phyloP scores from a whole-genome alignment of 768 basidiomycete species.

The Phaffia tasmanica region DNA sequence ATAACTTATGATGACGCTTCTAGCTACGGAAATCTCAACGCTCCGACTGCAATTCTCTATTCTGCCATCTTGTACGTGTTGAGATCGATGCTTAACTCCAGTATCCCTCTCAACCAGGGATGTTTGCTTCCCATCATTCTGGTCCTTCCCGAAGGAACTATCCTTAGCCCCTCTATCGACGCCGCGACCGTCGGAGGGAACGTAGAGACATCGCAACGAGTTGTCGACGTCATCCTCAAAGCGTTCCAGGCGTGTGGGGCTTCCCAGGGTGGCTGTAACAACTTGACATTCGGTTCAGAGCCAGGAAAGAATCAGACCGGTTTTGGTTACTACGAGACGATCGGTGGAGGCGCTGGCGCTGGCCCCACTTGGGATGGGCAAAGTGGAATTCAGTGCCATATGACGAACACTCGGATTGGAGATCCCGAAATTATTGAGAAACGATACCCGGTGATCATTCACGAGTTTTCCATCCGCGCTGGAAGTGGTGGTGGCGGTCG shows the following conservation, averaged over 20 bases:
- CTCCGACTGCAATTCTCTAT: constrained; percentile 26
- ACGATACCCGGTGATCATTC: constrained; percentile 30
- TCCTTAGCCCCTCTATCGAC: constrained; percentile 26
- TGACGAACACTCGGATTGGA: constrained; percentile 27
- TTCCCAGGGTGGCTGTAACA: constrained; percentile 29
- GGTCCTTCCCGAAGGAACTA: constrained; percentile 26
- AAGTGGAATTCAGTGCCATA: constrained; percentile 18
- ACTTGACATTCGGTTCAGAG: constrained; percentile 28
- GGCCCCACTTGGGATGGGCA: constrained; percentile 28
- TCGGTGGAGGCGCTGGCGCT: constrained; percentile 29
- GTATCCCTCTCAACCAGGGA: constrained; percentile 23
- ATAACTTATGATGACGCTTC: too few relatives aligned
- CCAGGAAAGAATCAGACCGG: constrained; percentile 26
- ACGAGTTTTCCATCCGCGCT: constrained; percentile 28
- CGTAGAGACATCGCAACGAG: constrained; percentile 27
- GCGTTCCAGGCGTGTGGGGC: constrained; percentile 29
- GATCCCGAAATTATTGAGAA: constrained; percentile 29
- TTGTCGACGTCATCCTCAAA: constrained; percentile 28
- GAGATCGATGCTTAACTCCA: constrained; percentile 5
- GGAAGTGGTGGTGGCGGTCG: constrained; percentile 26
- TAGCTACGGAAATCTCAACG: constrained; percentile 29
- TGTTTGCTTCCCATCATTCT: constrained; percentile 23
- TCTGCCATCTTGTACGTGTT: constrained; percentile 32
- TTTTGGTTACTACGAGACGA: constrained; percentile 28
- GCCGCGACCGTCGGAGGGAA: constrained; percentile 29